Evolutionary conservation across 192 early-diverging fungal genomes (phyloP).

Genomic region (Coemansia erecta): DNA sequence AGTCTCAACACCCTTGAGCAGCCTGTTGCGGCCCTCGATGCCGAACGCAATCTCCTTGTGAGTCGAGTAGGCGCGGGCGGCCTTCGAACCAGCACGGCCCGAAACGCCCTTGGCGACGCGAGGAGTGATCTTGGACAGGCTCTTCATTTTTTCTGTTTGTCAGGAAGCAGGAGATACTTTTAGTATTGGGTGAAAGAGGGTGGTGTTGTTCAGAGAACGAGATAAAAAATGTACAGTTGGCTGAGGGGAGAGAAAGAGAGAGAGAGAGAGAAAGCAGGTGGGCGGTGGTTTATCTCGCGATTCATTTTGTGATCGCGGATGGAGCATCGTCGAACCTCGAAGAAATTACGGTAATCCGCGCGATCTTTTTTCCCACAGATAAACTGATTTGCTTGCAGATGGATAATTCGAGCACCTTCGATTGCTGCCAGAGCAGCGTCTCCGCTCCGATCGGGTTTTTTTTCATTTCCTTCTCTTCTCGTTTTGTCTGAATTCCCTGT

Average conservation of each 20-base stretch:
- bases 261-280: background rate
- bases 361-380: too few relatives aligned
- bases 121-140: constrained; percentile 48
- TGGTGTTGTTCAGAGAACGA: background rate
- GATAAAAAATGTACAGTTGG: constrained; percentile 4
- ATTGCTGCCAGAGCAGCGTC: too few relatives aligned
- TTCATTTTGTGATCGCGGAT: too few relatives aligned
- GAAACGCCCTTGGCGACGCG: constrained; percentile 37
- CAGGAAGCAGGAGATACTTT: background rate
- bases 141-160: constrained; percentile 20
- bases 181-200: too few relatives aligned
- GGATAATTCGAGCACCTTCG: too few relatives aligned
- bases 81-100: constrained; percentile 13
- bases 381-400: too few relatives aligned
- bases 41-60: constrained; percentile 99
- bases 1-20: constrained; percentile 93
- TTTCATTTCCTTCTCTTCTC: too few relatives aligned
- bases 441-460: too few relatives aligned
- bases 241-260: too few relatives aligned
- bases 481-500: background rate
- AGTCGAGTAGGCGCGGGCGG: constrained; percentile 65
- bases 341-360: too few relatives aligned
- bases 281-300: background rate
- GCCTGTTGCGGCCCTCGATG: constrained; percentile 88
- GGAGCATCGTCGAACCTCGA: too few relatives aligned